Base-by-base conservation (phyloP, 768 basidiomycete species). In the Leccinum subgranulosum region DNA sequence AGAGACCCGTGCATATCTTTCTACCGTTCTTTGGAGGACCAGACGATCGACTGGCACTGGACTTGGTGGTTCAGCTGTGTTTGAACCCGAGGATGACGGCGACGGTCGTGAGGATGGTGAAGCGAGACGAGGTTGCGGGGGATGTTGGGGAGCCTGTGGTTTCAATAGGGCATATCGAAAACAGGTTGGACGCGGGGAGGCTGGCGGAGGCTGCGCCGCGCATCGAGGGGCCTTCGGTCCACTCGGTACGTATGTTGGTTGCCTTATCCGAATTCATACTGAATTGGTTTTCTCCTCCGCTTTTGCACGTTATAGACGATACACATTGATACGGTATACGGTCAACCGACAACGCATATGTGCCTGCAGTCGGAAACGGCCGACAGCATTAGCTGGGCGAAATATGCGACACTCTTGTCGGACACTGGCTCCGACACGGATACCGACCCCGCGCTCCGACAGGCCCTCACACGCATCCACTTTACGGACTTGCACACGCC, bases 11-110 rank as follows among this genome's bases (percentile, higher is more conserved):
- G 65, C 90, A 92, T 66, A 63, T 98, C 14, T 90, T 93, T 73
- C 66, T 97, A 12, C 90, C 93, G 0, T 98, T 98, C 81, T 90
- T 93, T 69, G 96, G 96, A 23, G 96, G 96, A 0, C 89, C 93
- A 0, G 96, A 98, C 70, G 95, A 97, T 68, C 80, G 96, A 3
- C 78, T 94, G 17, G 92, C 93, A 0, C 75, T 98, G 34, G 84
- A 89, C 29, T 85, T 98, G 63, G 88, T 91, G 23, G 81, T 88
- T 14, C 94, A 95, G 72, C 75, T 97, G 28, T 95, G 91, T 69
- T 76, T 80, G 57, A 88, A 87, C 61, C 76, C 81, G 12, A 76
- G 75, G 55, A 79, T 90, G 12, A 81, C 75, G 9, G 96, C 92
- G 11, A 93, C 90, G 1, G 84, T 95, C 3, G 70, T 94, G 53